phyloP scores from a whole-genome alignment of 73 alveolate genomes.

The Uronychia binucleata region DNA sequence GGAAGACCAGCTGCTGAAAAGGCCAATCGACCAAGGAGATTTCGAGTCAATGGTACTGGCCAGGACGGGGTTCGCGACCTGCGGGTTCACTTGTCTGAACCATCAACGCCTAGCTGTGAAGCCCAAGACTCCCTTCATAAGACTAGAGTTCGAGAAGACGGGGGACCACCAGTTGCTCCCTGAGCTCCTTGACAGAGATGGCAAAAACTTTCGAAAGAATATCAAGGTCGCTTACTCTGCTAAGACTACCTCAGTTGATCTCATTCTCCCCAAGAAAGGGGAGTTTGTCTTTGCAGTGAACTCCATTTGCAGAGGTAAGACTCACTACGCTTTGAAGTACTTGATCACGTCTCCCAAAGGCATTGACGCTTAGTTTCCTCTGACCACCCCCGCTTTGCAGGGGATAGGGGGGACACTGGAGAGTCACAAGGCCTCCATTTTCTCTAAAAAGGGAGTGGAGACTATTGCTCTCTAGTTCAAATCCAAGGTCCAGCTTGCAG shows the following conservation, averaged over 20 bases:
- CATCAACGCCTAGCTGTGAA: neutral
- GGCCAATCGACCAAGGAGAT: neutral
- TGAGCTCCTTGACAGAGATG: neutral
- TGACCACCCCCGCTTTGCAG: neutral
- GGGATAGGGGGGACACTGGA: neutral
- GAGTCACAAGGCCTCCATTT: neutral
- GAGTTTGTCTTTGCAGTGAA: neutral
- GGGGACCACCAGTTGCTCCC: neutral
- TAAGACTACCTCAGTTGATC: neutral
- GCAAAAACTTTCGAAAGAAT: neutral
- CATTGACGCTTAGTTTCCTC: neutral
- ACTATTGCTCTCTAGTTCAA: neutral
- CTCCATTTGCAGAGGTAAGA: neutral
- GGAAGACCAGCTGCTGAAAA: neutral
- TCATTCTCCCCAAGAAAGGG: neutral
- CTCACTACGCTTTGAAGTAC: neutral
- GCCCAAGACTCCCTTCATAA: neutral
- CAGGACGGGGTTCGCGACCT: neutral
- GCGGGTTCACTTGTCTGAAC: neutral
- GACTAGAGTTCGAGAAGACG: neutral
- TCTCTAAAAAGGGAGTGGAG: neutral
- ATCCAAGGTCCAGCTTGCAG: neutral
- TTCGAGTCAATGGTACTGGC: neutral
- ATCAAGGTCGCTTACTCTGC: neutral
- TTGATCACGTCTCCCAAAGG: neutral